Base-by-base conservation (phyloP, 1,284 basidiomycete genomes). In the Pholiota adiposa region DNA sequence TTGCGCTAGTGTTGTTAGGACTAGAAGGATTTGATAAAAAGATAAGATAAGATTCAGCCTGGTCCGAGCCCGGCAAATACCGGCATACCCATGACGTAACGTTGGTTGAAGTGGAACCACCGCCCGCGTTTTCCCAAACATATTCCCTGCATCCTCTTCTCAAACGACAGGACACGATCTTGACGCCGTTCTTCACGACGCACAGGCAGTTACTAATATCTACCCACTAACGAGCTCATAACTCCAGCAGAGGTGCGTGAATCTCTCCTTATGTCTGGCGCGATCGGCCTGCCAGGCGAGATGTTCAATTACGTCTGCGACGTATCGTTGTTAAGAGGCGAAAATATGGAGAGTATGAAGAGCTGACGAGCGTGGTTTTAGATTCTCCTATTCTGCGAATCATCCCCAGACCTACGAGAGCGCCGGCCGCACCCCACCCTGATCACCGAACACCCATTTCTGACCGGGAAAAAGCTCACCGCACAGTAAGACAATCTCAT, bases 351-450 rank as follows among this genome's bases (percentile, higher is more conserved):
- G 29, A 34, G 19, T 53, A 40, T 54, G 46, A 54, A 54, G n/a
- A 16, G 53, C 53, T 54, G 23, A 54, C 16, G 41, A 31, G 9
- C 11, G 6, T 21, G 23, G 11, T 54, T 23, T 33, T 54, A 54
- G 53, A n/a, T 54, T 54, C 53, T 54, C 53, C 53, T 54, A 54
- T 54, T 54, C 53, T 54, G 53, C 41, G 53, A 54, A 54, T 54
- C 53, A 44, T 11, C 53, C 41, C 40, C 51, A 54, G 53, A 54
- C 53, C 44, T 54, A 54, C 27, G 48, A 41, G 53, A 54, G 53
- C 53, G 53, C 53, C 41, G 53, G 53, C 40, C 38, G 38, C 40
- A 40, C 25, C 14, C 53, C 25, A 41, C 23, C 4, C 19, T 21
- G 23, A 6, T 18, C 11, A 40, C 51, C 9, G 14, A 52, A 16